Evolutionary conservation across 129 eudicot genomes (phyloP), one percentile per base, ranked within the genome.

Genomic region (Flaveria bidentis): DNA sequence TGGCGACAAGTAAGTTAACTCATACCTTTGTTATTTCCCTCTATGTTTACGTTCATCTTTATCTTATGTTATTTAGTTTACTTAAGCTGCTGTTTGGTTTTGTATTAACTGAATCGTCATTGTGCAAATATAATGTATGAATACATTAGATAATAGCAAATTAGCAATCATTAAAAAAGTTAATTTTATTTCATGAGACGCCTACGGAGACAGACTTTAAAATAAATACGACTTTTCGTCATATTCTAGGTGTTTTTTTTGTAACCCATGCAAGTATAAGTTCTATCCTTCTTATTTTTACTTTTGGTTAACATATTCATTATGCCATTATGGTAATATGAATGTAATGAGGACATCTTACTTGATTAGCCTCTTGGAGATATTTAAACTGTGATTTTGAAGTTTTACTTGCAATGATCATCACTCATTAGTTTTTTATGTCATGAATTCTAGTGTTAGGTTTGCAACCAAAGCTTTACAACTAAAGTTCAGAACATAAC

Each of bases 1-100:
- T 80, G 83, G 83, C 83, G 5, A 72, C 83, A 72, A 80, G 83
- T 80, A 80, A 72, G 83, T 64, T 71, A 11, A 25, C 15, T 39
- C 25, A 22, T 71, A 72, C 77, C 69, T n/a, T n/a, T n/a, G n/a
- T n/a, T n/a, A n/a, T n/a, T n/a, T n/a, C n/a, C 8, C 73, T 47
- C 23, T 45, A 69, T 20, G 63, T 36, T 25, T 33, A 4, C 13
- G 18, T 8, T 22, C 36, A 18, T 9, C 11, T 20, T 45, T 2
- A 8, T 15, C 17, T 69, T 69, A 12, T 47, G 33, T 20, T 52
- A 20, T 6, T 72, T 18, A 55, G 30, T 16, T 33, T 33, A 73
- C 44, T 6, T 73, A 22, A 10, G 64, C 14, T 12, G 4, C 39
- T 33, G 13, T 72, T 33, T 53, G 36, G 13, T 13, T 13, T 58